Evolutionary conservation across 768 basidiomycete species (phyloP).

Genomic region (Chlorophyllum brunneum): DNA sequence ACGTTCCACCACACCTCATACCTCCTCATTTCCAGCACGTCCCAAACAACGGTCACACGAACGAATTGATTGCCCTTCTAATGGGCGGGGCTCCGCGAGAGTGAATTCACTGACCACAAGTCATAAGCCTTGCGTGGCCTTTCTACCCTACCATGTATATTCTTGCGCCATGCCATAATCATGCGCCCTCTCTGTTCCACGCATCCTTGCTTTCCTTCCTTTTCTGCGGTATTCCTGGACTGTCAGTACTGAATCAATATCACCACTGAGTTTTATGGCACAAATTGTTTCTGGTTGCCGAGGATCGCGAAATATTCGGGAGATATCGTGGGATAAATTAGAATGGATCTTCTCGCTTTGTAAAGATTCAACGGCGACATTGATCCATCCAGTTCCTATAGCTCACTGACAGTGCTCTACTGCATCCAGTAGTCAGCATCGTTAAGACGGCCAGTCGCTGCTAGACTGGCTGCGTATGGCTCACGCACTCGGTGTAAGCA

Average conservation of each 20-base stretch:
- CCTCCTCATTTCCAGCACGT: slow-evolving; percentile 58
- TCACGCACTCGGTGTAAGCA: too few relatives aligned
- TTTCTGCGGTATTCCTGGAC: slow-evolving; percentile 10
- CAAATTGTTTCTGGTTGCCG: neutral
- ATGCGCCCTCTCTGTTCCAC: slow-evolving; percentile 1
- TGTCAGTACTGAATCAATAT: slow-evolving; percentile 10
- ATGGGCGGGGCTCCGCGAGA: slow-evolving; percentile 73
- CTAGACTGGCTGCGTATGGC: too few relatives aligned
- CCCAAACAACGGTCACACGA: slow-evolving; percentile 52
- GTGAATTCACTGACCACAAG: slow-evolving; percentile 28
- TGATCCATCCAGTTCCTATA: neutral
- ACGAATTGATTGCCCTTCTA: slow-evolving; percentile 81
- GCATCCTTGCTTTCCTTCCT: slow-evolving; percentile 3
- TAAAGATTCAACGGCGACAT: too few relatives aligned
- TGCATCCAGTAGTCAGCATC: too few relatives aligned
- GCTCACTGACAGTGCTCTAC: too few relatives aligned
- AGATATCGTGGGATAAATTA: neutral
- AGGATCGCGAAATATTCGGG: neutral
- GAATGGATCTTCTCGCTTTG: neutral
- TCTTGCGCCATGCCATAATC: slow-evolving; percentile 9
- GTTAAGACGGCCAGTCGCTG: too few relatives aligned
- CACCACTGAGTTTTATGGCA: neutral
- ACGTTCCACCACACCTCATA: slow-evolving; percentile 23
- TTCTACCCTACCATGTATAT: slow-evolving; percentile 9
- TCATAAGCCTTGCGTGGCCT: slow-evolving; percentile 1